Evolutionary conservation across 2,329 filamentous ascomycete species (phyloP).

Genomic region (Fusarium proliferatum): DNA sequence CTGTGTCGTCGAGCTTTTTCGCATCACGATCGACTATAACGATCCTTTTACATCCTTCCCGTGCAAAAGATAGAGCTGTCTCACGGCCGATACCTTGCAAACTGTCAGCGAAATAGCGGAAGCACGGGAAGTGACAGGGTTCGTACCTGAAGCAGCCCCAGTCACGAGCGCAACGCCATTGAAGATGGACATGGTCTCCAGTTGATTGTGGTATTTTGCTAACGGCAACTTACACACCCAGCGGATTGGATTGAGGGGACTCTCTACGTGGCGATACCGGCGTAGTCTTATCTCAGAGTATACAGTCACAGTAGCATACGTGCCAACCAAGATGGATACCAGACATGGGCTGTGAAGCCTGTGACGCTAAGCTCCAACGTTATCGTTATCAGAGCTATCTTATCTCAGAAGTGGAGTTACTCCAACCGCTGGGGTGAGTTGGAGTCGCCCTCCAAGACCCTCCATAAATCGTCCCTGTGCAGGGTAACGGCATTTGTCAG

Average conservation of each 20-base stretch:
- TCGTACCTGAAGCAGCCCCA: slow-evolving; percentile 17
- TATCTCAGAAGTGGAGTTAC: background rate
- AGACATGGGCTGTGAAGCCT: no score
- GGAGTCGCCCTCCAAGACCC: background rate
- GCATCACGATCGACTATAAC: slow-evolving; percentile 8
- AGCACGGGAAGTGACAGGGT: no score
- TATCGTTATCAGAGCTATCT: background rate
- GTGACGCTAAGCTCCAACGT: slow-evolving; percentile 8
- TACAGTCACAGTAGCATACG: background rate
- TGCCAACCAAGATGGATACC: background rate
- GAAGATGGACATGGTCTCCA: slow-evolving; percentile 3
- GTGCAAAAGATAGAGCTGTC: slow-evolving; percentile 10
- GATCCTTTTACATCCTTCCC: background rate
- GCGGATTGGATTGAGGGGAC: no score
- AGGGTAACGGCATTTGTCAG: background rate
- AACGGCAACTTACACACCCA: accelerated
- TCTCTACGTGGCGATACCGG: background rate
- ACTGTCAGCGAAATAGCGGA: background rate
- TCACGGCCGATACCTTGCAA: slow-evolving; percentile 5
- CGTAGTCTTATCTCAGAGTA: background rate
- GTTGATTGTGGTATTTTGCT: accelerated
- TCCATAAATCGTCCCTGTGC: background rate
- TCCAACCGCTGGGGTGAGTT: background rate
- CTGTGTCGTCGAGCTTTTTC: background rate
- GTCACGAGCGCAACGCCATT: slow-evolving; percentile 20